Evolutionary conservation across 2,329 filamentous ascomycete genomes (phyloP), one percentile per base, ranked within the genome.

Genomic region (Claviceps humidiphila): DNA sequence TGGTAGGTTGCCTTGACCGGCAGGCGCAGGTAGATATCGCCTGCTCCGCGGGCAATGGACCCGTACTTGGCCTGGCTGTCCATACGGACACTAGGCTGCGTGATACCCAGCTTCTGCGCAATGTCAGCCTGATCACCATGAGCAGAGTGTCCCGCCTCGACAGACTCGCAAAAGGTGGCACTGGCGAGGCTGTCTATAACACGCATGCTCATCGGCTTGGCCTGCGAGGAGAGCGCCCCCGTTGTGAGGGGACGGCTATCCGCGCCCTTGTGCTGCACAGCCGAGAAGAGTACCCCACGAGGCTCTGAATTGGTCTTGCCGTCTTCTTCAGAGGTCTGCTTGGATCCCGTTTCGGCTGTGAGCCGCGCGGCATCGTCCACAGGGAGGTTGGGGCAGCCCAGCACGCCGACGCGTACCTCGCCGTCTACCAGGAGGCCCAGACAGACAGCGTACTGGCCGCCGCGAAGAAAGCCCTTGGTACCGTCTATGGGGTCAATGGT

Each of bases 31-130:
- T 98, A 98, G 58, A 98, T 84, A 64, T 98, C 93, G 49, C 90
- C 93, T 5, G 90, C 89, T 46, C 93, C 93, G 57, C 93, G 79
- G 39, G 93, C 93, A 65, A 98, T 95, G 39, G 87, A 93, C 56
- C 85, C 91, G 71, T 98, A 98, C 71, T 98, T 98, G 61, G 93
- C 91, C 71, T 98, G 93, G 50, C 88, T 95, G 72, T 98, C 93
- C 85, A 98, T 93, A 58, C 91, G 82, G 55, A 98, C 90, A 59
- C 86, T 89, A n/a, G 86, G 81, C 61, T 81, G 82, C 22, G 86
- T 91, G 68, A 98, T 95, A 51, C 89, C 89, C 5, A 98, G 79
- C 64, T 82, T 85, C 61, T 80, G 71, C 6, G 93, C 89, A 63
- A 98, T 70, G 60, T 81, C 76, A 40, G 86, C 87, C 60, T 95